Conservation (phyloP, 129 eudicot species). For the Saposhnikovia divaricata region DNA sequence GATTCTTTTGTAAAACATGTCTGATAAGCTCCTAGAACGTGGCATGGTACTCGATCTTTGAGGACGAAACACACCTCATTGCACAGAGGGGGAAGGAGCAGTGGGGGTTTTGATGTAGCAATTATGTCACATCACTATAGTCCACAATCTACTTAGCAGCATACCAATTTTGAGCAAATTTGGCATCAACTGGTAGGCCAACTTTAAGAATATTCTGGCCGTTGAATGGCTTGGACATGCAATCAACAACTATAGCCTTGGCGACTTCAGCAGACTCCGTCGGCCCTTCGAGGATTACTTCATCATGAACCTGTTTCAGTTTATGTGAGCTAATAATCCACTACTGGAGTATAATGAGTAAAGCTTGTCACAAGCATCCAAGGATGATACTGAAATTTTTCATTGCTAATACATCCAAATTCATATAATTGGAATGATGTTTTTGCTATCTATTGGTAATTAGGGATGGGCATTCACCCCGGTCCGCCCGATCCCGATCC, state of each 20-base stretch:
- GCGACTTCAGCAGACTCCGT: slow-evolving; percentile 84
- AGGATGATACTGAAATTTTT: neutral
- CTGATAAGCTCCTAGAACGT: neutral
- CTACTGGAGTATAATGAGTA: neutral
- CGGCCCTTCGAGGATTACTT: slow-evolving; percentile 96
- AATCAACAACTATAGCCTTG: slow-evolving; percentile 72
- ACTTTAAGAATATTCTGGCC: slow-evolving; percentile 72
- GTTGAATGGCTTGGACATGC: slow-evolving; percentile 91
- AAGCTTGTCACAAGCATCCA: neutral
- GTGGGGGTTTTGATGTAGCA: neutral
- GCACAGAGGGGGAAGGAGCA: neutral
- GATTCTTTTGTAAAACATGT: neutral
- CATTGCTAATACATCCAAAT: neutral
- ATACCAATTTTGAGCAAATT: slow-evolving; percentile 84
- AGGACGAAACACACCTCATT: no score
- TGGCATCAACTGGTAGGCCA: slow-evolving; percentile 78
- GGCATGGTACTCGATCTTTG: neutral
- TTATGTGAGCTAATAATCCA: neutral
- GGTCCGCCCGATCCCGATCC: no score
- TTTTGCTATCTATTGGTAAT: neutral
- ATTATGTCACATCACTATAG: neutral
- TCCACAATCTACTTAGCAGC: slow-evolving; percentile 54
- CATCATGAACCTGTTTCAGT: slow-evolving; percentile 83
- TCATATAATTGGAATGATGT: neutral
- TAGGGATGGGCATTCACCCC: no score